Base-by-base conservation (phyloP, 768 basidiomycete genomes). In the Ramaria rubella region DNA sequence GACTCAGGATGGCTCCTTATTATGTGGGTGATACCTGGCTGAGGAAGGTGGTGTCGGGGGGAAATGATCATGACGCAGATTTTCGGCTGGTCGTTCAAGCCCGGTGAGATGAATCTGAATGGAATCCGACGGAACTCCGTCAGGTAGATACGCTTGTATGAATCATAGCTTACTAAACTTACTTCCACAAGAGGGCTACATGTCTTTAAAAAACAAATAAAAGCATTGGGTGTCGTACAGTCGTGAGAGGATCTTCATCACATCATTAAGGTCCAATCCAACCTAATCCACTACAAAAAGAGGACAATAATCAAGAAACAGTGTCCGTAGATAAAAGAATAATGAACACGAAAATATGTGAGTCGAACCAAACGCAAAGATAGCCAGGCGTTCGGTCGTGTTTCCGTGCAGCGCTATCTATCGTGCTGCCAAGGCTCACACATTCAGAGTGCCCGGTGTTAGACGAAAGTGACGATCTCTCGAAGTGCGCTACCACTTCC, bases 1-100 rank as follows among this genome's bases (percentile, higher is more conserved):
- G 40, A 8, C 40, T 21, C 14, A 26, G 3, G 9, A 12, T n/a
- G 5, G 23, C 46, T 26, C 30, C 30, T 17, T 52, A 52, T 52
- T 52, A 52, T 33, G 51, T 52, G 14, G 51, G 31, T 2, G 36
- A 52, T 40, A 34, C 30, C n/a, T 52, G 51, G 51, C 31, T 23
- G 31, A 52, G 51, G 31, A 52, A 52, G 27, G 51, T 40, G n/a
- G 7, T 48, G 14, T 14, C 46, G 24, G 23, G n/a, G n/a, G 40
- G 2, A 5, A 9, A 42, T n/a, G n/a, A n/a, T n/a, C n/a, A 36
- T 36, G 34, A 36, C 8, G 34, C 8, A 17, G 34, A 36, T 36
- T 7, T 7, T 7, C 17, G 34, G 34, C 34, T 36, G 34, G 34
- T 8, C 4, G 40, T 14, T 17, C 14, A 42, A 19, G 40, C 17